A percentile compares a stretch with the other conserved stretches of the same genome.
Conservation (phyloP, 2,329 filamentous ascomycete species). For the Waltergamsia citrina region DNA sequence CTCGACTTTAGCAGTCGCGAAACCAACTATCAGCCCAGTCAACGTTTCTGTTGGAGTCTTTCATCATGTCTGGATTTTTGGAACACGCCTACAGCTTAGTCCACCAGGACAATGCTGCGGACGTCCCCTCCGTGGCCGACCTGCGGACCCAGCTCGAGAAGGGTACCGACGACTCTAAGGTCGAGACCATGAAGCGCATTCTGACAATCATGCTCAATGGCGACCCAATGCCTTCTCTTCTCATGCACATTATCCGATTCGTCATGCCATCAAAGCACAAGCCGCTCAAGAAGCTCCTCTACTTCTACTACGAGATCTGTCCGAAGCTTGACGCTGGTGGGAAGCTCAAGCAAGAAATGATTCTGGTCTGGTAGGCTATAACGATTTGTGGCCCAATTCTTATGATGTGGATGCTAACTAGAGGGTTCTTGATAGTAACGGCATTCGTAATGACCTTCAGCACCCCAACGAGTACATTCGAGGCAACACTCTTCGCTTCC, state of each 20-base stretch:
- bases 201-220: conserved; percentile 97
- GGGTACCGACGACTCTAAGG: conserved; percentile 83
- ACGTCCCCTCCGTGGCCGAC: conserved; percentile 83
- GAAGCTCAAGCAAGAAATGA: conserved; percentile 99
- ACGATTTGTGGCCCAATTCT: background rate
- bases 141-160: conserved; percentile 90
- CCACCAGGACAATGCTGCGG: conserved; percentile 93
- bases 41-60: no score
- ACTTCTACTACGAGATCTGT: conserved; percentile 99
- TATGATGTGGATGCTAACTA: background rate
- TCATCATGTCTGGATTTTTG: conserved; percentile 81
- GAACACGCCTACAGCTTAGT: conserved; percentile 95
- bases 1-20: no score
- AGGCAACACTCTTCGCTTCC: conserved; percentile 94
- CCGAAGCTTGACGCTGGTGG: conserved; percentile 86
- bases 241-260: conserved; percentile 99
- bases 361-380: conserved; percentile 79
- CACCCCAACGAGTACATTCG: conserved; percentile 98
- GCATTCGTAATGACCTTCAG: conserved; percentile 93
- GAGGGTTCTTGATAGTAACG: conserved; percentile 55
- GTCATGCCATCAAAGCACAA: conserved; percentile 99
- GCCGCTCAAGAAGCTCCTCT: conserved; percentile 91
- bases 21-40: no score
- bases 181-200: conserved; percentile 94
- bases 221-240: conserved; percentile 85